These are phyloP conservation scores for Xylariales sp. DNA, from an alignment of 2,329 filamentous ascomycete genomes.

Conservation along the genomic window DNA sequence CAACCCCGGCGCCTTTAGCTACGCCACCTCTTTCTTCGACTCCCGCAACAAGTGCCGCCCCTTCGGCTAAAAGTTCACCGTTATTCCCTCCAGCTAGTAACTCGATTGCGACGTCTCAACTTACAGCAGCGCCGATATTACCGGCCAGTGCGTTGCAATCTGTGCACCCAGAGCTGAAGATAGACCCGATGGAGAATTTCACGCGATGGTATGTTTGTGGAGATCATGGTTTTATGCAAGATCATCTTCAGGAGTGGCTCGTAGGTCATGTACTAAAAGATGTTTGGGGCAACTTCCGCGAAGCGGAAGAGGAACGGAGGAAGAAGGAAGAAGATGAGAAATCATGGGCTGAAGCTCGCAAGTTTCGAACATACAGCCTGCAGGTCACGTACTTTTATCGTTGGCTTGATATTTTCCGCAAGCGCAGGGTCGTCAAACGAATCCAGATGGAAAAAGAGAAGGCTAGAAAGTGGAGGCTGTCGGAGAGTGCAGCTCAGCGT, in stretches of 20 bases:
- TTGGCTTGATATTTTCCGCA: slow-evolving; percentile 47
- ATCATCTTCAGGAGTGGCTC: slow-evolving; percentile 39
- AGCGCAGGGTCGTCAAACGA: slow-evolving; percentile 43
- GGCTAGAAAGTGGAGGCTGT: slow-evolving; percentile 38
- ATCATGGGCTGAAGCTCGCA: slow-evolving; percentile 40
- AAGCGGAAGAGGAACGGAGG: slow-evolving; percentile 35
- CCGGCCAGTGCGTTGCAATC: neutral
- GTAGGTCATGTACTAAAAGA: slow-evolving; percentile 39
- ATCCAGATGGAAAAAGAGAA: slow-evolving; percentile 48
- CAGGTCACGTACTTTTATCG: slow-evolving; percentile 52
- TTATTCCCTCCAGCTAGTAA: slow-evolving; percentile 9
- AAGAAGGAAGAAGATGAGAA: slow-evolving; percentile 43
- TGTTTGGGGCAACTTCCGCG: slow-evolving; percentile 35
- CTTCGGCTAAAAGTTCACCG: neutral
- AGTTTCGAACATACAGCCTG: slow-evolving; percentile 46
- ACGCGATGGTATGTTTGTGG: slow-evolving; percentile 51
- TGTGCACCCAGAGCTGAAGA: slow-evolving; percentile 13
- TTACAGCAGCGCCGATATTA: neutral
- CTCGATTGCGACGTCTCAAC: slow-evolving; percentile 5
- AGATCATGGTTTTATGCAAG: slow-evolving; percentile 48
- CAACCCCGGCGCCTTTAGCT: neutral
- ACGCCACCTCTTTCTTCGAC: neutral
- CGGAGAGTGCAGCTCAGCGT: slow-evolving; percentile 21
- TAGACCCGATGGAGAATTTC: slow-evolving; percentile 44
- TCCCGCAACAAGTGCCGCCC: neutral